Base-by-base conservation (phyloP, 208 protist species). In the Crithidia expoeki region DNA sequence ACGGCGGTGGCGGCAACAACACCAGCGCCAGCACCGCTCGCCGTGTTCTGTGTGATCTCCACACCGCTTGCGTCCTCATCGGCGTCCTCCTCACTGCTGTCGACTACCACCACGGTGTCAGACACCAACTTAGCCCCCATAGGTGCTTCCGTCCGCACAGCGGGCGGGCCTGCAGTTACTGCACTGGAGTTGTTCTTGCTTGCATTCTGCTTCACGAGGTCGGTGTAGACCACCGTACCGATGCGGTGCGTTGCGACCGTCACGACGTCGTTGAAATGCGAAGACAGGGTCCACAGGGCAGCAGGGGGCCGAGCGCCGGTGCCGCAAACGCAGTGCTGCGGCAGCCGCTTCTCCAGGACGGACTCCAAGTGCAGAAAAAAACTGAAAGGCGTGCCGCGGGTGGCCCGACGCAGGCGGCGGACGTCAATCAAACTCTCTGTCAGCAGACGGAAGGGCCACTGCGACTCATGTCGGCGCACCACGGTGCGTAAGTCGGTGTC, bases 201-300 rank as follows among this genome's bases (percentile, higher is more conserved):
- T 7, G 30, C n/a, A n/a, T n/a, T n/a, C n/a, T n/a, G 11, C 9
- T 33, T 57, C 10, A n/a, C 33, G 19, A 32, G 21, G 34, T 4
- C 16, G 4, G 55, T 44, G 49, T 63, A 74, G 34, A 75, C 70
- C 28, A 93, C 72, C 0, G 51, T 68, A 23, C 86, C 85, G 28
- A 94, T 80, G 25, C 88, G 91, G 49, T 94, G 73, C 10, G 90
- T 89, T 4, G 86, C 86, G 14, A 96, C 76, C 23, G 86, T 84
- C 14, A 93, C 78, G 40, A 96, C 77, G 38, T 91, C 79, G 55
- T 68, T 56, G 58, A 89, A 94, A 67, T 88, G 84, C 2, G 78
- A 79, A 2, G 91, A 96, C 42, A 96, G 72, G 34, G 88, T 96
- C 89, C 91, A 96, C 28, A 84, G 77, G 4, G 88, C 88, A n/a